A percentile compares a stretch with the other conserved stretches of the same genome.
These are phyloP conservation scores for Eleusine indica DNA, from an alignment of 176 grass and related monocot species.

Conservation along the genomic window DNA sequence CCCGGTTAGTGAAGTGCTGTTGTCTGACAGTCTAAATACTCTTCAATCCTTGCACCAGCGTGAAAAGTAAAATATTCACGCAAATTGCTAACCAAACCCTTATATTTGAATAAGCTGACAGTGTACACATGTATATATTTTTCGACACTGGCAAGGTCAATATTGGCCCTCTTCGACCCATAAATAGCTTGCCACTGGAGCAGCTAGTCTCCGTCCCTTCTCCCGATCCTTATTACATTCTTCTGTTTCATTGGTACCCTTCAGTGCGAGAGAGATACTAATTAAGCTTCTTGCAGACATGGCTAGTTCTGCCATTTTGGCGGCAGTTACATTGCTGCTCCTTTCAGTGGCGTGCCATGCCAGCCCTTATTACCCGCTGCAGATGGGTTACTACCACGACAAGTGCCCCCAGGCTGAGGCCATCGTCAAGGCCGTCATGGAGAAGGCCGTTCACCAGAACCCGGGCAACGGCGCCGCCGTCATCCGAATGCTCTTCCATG, in stretches of 20 bases:
- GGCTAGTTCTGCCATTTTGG: neutral
- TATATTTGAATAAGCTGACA: neutral
- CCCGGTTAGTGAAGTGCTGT: slow-evolving; percentile 17
- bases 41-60: neutral
- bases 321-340: slow-evolving; percentile 2
- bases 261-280: neutral
- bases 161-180: neutral
- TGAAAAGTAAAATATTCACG: neutral
- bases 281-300: neutral
- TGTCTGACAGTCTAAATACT: neutral
- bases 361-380: slow-evolving; percentile 43
- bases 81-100: neutral
- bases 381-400: slow-evolving; percentile 42
- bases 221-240: neutral
- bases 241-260: neutral
- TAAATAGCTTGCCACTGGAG: neutral
- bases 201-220: neutral
- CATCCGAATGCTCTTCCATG: slow-evolving; percentile 61
- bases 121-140: neutral
- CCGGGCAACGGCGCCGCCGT: slow-evolving; percentile 45
- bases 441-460: slow-evolving; percentile 10
- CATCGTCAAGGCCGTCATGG: slow-evolving; percentile 34
- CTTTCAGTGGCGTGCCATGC: slow-evolving; percentile 14
- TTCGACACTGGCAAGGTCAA: neutral
- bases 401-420: slow-evolving; percentile 48